Conservation (phyloP, 768 basidiomycete genomes). For the Boletus reticulatus region DNA sequence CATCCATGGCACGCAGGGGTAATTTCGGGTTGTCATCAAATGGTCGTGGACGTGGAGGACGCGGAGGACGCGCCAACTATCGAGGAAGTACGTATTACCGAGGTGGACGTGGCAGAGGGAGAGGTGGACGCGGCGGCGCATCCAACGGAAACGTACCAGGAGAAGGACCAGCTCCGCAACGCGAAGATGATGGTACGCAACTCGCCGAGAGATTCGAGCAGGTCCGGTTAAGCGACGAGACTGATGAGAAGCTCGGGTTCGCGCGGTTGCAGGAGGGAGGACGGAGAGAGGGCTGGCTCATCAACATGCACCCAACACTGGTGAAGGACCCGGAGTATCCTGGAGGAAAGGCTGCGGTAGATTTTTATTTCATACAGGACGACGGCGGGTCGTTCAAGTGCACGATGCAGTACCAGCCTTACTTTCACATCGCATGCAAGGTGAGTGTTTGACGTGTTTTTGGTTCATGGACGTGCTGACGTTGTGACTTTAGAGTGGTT, state of each 20-base stretch:
- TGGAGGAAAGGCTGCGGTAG: conserved; percentile 85
- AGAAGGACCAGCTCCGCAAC: conserved; percentile 53
- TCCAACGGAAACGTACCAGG: conserved; percentile 33
- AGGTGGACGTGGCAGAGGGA: conserved; percentile 50
- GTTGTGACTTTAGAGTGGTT: conserved; percentile 55
- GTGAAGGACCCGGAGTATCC: conserved; percentile 84
- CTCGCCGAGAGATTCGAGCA: conserved; percentile 85
- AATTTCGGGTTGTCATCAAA: conserved; percentile 56
- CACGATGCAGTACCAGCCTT: conserved; percentile 90
- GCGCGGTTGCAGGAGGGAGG: conserved; percentile 74
- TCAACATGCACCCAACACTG: conserved; percentile 98
- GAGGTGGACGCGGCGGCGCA: conserved; percentile 34
- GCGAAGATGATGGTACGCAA: conserved; percentile 90
- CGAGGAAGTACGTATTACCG: conserved; percentile 37
- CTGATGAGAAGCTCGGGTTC: conserved; percentile 95
- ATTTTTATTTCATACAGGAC: conserved; percentile 97
- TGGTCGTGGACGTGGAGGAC: conserved; percentile 39
- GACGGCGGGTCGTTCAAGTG: conserved; percentile 96
- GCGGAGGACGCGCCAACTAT: conserved; percentile 37
- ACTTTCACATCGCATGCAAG: conserved; percentile 92
- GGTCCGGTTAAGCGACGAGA: conserved; percentile 71
- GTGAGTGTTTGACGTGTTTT: conserved; percentile 39
- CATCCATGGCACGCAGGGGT: conserved; percentile 43
- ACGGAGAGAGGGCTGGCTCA: conserved; percentile 85
- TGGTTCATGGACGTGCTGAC: conserved; percentile 3